phyloP scores from a whole-genome alignment of 257 asterid species.

The Apocynum venetum region DNA sequence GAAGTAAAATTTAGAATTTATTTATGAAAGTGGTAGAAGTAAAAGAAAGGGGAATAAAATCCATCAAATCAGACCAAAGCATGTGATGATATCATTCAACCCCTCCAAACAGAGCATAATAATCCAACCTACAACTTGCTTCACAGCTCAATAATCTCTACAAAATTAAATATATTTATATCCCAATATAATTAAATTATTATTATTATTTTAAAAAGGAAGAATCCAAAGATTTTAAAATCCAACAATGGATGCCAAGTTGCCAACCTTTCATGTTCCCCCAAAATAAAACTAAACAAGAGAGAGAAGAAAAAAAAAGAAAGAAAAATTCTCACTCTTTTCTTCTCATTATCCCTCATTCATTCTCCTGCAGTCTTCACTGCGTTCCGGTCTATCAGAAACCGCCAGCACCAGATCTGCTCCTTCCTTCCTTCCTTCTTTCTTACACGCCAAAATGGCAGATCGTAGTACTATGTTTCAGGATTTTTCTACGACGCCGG shows the following conservation, averaged over 20 bases:
- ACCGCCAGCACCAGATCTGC: constrained; percentile 11
- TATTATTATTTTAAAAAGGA: neutral
- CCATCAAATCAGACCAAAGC: too few species aligned
- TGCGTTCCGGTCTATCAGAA: constrained; percentile 5
- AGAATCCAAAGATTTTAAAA: neutral
- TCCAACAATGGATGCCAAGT: neutral
- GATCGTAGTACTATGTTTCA: neutral
- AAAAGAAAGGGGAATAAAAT: too few species aligned
- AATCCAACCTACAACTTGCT: too few species aligned
- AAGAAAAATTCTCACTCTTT: neutral
- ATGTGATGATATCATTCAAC: too few species aligned
- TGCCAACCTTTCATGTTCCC: neutral
- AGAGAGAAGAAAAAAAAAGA: neutral
- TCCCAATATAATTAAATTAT: too few species aligned
- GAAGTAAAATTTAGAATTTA: too few species aligned
- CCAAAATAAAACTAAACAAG: neutral
- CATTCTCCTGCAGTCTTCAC: neutral
- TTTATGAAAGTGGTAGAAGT: too few species aligned
- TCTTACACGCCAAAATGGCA: constrained; percentile 2
- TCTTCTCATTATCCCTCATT: neutral
- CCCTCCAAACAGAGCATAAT: too few species aligned
- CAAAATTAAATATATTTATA: too few species aligned
- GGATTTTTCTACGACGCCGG: neutral
- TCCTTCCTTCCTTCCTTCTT: neutral
- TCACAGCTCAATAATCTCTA: too few species aligned